Evolutionary conservation across 495 filamentous ascomycete species (phyloP).

Genomic region (Aeminium ludgeri): DNA sequence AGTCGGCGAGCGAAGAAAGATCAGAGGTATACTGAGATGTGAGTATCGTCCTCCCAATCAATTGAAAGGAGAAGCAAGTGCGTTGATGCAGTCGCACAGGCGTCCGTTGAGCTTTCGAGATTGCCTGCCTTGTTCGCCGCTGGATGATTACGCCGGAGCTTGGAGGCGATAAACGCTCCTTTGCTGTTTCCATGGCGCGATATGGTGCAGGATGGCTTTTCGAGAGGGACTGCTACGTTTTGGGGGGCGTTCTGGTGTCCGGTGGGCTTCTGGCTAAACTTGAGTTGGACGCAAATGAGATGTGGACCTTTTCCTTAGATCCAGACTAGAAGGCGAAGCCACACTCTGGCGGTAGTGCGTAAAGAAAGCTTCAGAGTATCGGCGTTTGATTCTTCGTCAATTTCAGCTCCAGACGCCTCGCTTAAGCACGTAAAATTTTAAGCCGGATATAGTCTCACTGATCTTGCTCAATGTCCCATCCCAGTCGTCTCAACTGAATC

Average conservation of each 20-base stretch:
- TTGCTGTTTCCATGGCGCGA: no score
- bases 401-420: no score
- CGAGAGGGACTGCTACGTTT: no score
- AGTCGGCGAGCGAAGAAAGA: constrained; percentile 4
- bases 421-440: neutral
- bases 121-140: constrained; percentile 11
- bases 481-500: constrained; percentile 42
- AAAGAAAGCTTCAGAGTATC: no score
- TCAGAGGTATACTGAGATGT: constrained; percentile 13
- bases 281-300: no score
- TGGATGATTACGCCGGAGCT: constrained; percentile 13
- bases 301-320: no score
- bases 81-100: neutral
- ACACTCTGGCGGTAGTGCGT: no score
- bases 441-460: neutral
- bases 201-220: no score
- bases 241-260: neutral
- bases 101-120: constrained; percentile 13
- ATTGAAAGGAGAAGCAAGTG: neutral
- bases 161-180: neutral
- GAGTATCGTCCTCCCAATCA: neutral
- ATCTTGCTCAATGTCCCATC: no score
- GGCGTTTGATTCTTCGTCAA: no score
- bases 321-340: no score
- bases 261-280: neutral